Evolutionary conservation across 148 eudicot genomes (phyloP), one percentile per base, ranked within the genome.

Genomic region (Agrostemma githago): DNA sequence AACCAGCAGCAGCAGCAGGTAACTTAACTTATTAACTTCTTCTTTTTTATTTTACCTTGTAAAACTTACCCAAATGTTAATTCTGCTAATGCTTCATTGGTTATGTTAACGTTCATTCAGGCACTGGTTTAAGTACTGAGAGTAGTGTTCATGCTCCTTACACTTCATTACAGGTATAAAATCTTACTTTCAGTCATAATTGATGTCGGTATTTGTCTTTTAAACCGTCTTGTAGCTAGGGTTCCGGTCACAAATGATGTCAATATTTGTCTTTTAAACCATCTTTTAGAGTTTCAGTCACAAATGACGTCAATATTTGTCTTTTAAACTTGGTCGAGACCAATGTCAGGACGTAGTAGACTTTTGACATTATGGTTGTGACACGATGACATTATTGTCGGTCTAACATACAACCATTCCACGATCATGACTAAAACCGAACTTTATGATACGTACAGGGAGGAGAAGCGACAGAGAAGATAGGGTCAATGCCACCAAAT

Each of bases 401-500:
- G 54, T 8, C 54, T 12, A 48, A 1, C 2, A 12, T 8, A 2
- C 1, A 48, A 48, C n/a, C n/a, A n/a, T 8, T 48, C 14, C 11
- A 48, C 0, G 2, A 48, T 48, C 12, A 4, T 20, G 34, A 21
- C 38, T 12, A 61, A 61, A 61, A 19, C 63, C 10, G 63, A 17
- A 34, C 1, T 17, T 60, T 19, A 1, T 48, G 57, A 44, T 19
- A 75, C 11, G 5, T 2, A 71, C 4, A 75, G 2, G 19, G n/a
- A 57, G 66, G 6, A 41, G 71, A 48, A 72, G 62, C 56, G 58
- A 72, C 77, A 58, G 69, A 69, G 84, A 79, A 76, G 43, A 79
- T 88, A 11, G 98, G 98, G 8, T 94, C 98, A 74, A 89, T 83
- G 8, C 98, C 98, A 37, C 98, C 98, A 56, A 94, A 82, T 65